Base-by-base conservation (phyloP, 1,284 basidiomycete genomes). In the Trametes versicolor region DNA sequence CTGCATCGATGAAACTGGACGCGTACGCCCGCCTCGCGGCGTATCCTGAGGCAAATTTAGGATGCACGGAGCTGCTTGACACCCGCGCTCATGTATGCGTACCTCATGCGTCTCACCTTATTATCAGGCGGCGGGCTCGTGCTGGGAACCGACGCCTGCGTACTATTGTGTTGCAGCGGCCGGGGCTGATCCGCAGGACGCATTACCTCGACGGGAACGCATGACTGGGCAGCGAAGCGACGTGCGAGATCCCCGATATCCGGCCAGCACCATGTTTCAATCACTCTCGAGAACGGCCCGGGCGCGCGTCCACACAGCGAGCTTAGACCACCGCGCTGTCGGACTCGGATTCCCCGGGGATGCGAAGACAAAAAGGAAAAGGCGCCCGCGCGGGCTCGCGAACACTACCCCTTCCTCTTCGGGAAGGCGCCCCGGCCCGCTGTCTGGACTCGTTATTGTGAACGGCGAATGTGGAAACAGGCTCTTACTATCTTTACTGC, bases 371-470 rank as follows among this genome's bases (percentile, higher is more conserved):
- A 69, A 69, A 68, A 66, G 36, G 45, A 63, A 64, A 37, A 64
- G 54, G 53, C 67, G 67, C 67, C 58, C 64, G 47, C 37, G 23
- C 27, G 25, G 10, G 29, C 37, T 43, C 39, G 58, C 56, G 64
- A 68, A 68, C 58, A 65, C 67, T 65, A 63, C 60, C 45, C 60
- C 53, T 66, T 49, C 67, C 67, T 15, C 27, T 58, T 62, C 17
- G 10, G 67, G 64, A 54, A 66, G 47, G 51, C 53, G 7, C 17
- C 37, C 27, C 29, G 45, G 34, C 36, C 27, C n/a, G 51, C 32
- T 49, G 51, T 19, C 34, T 29, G n/a, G 57, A 34, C 39, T 41
- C 58, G 54, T 64, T 64, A 66, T 69, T 69, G 68, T 66, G 53
- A 62, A 60, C 19, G 47, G 8, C 21, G 29, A 58, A 50, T 6